These are phyloP conservation scores for Lomentospora prolificans DNA, from an alignment of 2,329 filamentous ascomycete genomes.

Conservation along the genomic window DNA sequence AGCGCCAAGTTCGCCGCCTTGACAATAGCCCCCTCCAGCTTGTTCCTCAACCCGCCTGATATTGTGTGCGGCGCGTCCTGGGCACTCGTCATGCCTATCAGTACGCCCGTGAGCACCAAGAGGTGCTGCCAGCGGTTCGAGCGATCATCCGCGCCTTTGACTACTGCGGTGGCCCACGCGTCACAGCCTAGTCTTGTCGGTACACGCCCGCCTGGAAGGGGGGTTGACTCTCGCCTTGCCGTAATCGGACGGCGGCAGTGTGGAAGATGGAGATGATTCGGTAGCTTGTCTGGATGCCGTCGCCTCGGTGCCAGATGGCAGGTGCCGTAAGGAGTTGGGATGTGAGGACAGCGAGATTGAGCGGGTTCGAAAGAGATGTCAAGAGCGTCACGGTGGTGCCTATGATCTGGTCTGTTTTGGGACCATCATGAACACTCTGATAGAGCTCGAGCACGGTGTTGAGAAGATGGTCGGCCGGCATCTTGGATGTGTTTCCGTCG, in stretches of 20 bases:
- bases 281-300: conserved; percentile 52
- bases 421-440: conserved; percentile 41
- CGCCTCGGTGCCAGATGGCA: conserved; percentile 56
- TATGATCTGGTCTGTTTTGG: conserved; percentile 46
- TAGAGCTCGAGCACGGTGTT: conserved; percentile 54
- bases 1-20: conserved; percentile 69
- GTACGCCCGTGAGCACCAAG: conserved; percentile 66
- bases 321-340: conserved; percentile 63
- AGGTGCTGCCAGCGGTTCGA: conserved; percentile 72
- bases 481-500: conserved; percentile 22
- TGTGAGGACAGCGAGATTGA: conserved; percentile 64
- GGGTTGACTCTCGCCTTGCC: conserved; percentile 24
- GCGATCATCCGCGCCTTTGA: conserved; percentile 46
- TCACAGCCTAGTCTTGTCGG: conserved; percentile 35
- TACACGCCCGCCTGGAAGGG: conserved; percentile 15
- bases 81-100: conserved; percentile 58
- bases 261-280: conserved; percentile 64
- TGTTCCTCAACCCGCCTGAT: conserved; percentile 52
- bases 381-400: conserved; percentile 59
- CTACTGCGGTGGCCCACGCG: conserved; percentile 46
- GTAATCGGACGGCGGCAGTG: conserved; percentile 49
- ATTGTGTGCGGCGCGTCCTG: conserved; percentile 31
- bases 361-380: conserved; percentile 60
- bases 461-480: conserved; percentile 59
- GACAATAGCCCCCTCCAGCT: conserved; percentile 63